Conservation (phyloP, 2,329 filamentous ascomycete genomes). For the Pseudogymnoascus sp. region DNA sequence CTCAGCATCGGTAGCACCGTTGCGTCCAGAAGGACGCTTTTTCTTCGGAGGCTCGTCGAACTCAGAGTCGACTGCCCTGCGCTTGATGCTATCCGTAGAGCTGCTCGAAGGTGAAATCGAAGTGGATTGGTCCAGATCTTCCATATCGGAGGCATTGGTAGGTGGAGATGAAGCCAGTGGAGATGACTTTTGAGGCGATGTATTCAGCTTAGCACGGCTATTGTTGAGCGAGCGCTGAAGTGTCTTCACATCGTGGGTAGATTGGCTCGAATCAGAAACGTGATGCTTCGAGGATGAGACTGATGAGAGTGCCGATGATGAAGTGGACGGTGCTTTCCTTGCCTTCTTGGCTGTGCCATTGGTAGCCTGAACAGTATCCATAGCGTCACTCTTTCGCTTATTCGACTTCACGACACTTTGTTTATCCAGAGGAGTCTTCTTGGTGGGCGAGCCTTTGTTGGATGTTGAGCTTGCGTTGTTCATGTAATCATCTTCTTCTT, state of each 20-base stretch:
- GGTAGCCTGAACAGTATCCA: slow-evolving; percentile 24
- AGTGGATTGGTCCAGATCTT: slow-evolving; percentile 31
- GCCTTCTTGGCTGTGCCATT: slow-evolving; percentile 26
- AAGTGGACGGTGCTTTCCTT: slow-evolving; percentile 21
- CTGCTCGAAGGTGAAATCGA: slow-evolving; percentile 18
- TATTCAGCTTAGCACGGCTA: slow-evolving; percentile 39
- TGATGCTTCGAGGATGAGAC: slow-evolving; percentile 29
- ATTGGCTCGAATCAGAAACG: slow-evolving; percentile 42
- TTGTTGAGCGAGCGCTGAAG: slow-evolving; percentile 6
- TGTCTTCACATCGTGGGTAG: slow-evolving; percentile 32
- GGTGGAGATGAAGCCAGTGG: slow-evolving; percentile 59
- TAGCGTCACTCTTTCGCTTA: slow-evolving; percentile 16
- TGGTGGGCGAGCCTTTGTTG: background rate
- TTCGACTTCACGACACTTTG: background rate
- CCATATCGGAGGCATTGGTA: slow-evolving; percentile 57
- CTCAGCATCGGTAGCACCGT: background rate
- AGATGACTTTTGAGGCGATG: slow-evolving; percentile 55
- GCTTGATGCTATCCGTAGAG: background rate
- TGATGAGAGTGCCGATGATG: slow-evolving; percentile 6
- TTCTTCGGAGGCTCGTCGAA: background rate
- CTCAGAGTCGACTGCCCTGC: slow-evolving; percentile 5
- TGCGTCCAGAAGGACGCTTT: background rate
- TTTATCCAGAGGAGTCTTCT: background rate
- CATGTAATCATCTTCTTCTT: slow-evolving; percentile 18
- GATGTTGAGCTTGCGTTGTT: background rate